phyloP scores from a whole-genome alignment of 495 filamentous ascomycete species.

The Lophium mytilinum region DNA sequence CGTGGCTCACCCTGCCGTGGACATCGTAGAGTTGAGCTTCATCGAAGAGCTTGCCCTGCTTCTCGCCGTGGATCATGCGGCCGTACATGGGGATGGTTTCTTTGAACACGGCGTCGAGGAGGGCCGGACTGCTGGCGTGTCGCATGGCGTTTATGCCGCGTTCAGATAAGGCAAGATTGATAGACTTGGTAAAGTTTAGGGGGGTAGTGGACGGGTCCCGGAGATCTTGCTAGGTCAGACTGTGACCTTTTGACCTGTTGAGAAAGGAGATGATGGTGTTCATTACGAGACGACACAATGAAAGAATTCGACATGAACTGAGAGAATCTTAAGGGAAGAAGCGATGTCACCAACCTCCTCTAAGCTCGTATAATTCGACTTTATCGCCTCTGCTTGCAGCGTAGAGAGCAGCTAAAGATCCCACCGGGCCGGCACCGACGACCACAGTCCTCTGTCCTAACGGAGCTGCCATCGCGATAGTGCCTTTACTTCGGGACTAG shows the following conservation, averaged over 20 bases:
- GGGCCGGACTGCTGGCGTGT: conserved; percentile 49
- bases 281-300: not conserved
- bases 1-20: conserved; percentile 64
- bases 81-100: conserved; percentile 88
- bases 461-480: conserved; percentile 3
- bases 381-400: conserved; percentile 77
- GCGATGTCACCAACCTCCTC: conserved; percentile 54
- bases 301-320: not conserved
- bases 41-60: conserved; percentile 59
- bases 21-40: conserved; percentile 83
- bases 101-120: conserved; percentile 63
- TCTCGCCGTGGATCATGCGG: conserved; percentile 89
- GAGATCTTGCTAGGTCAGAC: conserved; percentile 54
- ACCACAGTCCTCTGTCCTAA: conserved; percentile 63
- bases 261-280: not conserved
- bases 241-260: not conserved
- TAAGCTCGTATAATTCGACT: conserved; percentile 91
- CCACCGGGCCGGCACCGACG: conserved; percentile 87
- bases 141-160: conserved; percentile 85
- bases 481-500: too few relatives aligned
- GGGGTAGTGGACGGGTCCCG: conserved; percentile 75
- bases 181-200: conserved; percentile 93
- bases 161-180: conserved; percentile 91
- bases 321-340: not conserved
- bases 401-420: conserved; percentile 85